phyloP scores from a whole-genome alignment of 208 protist genomes.

The Acanthamoeba castellanii region DNA sequence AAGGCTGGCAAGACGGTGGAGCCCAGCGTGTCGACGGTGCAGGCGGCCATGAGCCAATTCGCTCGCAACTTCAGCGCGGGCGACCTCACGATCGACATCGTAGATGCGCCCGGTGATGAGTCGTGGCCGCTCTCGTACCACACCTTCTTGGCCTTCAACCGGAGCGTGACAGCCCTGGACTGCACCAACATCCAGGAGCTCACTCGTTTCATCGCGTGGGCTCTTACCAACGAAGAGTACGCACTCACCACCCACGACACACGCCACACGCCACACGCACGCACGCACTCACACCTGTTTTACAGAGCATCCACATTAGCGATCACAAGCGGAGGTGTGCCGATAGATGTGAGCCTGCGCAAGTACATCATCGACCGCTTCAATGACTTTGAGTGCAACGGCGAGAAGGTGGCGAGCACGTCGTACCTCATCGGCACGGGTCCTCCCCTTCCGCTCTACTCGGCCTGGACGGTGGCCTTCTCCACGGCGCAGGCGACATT shows the following conservation, averaged over 20 bases:
- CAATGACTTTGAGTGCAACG: background rate
- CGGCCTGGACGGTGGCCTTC: background rate
- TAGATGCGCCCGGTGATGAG: background rate
- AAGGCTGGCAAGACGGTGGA: background rate
- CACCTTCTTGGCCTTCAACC: background rate
- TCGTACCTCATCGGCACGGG: background rate
- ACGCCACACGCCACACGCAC: background rate
- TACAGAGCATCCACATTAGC: background rate
- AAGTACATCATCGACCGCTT: background rate
- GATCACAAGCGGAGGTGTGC: background rate
- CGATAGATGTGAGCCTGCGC: background rate
- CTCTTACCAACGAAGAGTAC: background rate
- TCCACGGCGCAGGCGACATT: background rate
- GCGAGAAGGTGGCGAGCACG: background rate
- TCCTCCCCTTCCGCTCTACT: background rate
- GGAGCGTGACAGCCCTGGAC: background rate
- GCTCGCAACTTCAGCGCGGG: background rate
- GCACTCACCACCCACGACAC: background rate
- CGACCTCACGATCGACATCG: constrained; percentile 18
- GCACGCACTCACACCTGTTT: too few species aligned
- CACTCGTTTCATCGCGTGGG: background rate
- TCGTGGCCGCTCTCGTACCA: constrained; percentile 30
- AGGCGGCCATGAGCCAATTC: constrained; percentile 30
- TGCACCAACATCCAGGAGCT: constrained; percentile 9
- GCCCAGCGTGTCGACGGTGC: background rate